These are phyloP conservation scores for Solanum hybrid DNA, from an alignment of 305 asterid genomes.

Conservation along the genomic window DNA sequence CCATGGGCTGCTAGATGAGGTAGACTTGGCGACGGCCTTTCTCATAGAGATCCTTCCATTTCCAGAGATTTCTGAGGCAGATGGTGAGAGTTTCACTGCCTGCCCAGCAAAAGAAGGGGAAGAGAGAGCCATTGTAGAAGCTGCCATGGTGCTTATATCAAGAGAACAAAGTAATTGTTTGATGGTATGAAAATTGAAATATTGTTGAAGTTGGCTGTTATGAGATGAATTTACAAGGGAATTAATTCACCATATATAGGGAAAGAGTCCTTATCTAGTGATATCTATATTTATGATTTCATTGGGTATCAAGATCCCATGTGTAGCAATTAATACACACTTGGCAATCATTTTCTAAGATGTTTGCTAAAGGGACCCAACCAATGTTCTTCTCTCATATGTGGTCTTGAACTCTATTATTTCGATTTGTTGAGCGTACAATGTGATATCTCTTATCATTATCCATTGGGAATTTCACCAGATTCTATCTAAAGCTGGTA, in stretches of 20 bases:
- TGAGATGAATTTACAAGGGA: neutral
- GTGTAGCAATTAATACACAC: neutral
- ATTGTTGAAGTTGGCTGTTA: neutral
- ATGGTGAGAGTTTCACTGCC: neutral
- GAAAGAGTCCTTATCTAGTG: neutral
- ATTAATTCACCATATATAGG: neutral
- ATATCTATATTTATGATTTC: neutral
- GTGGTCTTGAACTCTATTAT: neutral
- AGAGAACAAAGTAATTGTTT: neutral
- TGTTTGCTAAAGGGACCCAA: neutral
- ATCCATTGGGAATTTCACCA: neutral
- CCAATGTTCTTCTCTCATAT: neutral
- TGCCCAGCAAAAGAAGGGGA: constrained; percentile 11
- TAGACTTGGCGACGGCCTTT: neutral
- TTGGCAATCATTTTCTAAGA: neutral
- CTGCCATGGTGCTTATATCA: neutral
- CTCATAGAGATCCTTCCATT: constrained; percentile 9
- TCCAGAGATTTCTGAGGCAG: neutral
- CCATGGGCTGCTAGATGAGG: constrained; percentile 13
- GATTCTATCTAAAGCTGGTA: neutral
- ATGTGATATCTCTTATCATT: neutral
- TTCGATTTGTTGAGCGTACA: neutral
- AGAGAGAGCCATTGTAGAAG: constrained; percentile 9
- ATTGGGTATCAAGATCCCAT: neutral
- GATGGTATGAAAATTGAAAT: neutral